Percentiles rank a stretch among this genome's conserved stretches.
Conservation (phyloP, 1,284 basidiomycete species). For the Cutaneotrichosporon sp. region DNA sequence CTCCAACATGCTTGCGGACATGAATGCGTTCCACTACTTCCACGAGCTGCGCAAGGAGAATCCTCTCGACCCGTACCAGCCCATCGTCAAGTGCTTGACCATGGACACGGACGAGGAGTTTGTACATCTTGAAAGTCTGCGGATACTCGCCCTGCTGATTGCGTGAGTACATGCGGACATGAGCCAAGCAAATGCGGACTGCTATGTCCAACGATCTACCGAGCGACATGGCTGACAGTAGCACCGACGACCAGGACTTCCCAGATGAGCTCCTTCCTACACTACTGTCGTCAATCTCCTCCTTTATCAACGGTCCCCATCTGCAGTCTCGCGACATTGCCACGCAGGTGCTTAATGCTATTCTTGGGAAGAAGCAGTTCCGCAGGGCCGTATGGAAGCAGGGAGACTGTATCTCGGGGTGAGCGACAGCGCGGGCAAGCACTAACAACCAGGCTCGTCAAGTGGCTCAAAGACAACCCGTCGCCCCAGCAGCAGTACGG, state of each 20-base stretch:
- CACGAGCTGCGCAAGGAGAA: constrained; percentile 34
- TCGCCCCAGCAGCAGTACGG: constrained; percentile 92
- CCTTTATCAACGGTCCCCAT: constrained; percentile 19
- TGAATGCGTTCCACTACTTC: constrained; percentile 59
- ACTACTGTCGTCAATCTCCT: constrained; percentile 60
- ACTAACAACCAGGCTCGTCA: constrained; percentile 58
- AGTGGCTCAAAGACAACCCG: constrained; percentile 65
- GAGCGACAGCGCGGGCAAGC: constrained; percentile 15
- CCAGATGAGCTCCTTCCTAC: constrained; percentile 58
- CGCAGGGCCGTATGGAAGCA: constrained; percentile 55
- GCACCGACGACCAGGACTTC: constrained; percentile 51
- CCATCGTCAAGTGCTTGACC: constrained; percentile 77
- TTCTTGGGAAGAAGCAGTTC: constrained; percentile 75
- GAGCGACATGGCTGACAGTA: constrained; percentile 12
- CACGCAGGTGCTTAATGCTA: constrained; percentile 80
- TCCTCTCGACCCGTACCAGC: constrained; percentile 75
- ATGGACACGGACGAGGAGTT: constrained; percentile 76
- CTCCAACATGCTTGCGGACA: constrained; percentile 69
- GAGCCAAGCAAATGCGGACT: no score
- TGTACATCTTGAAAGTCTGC: constrained; percentile 79
- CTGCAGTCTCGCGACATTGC: constrained; percentile 72
- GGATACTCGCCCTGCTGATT: constrained; percentile 81
- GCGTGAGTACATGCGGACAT: no score
- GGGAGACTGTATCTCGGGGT: constrained; percentile 47
- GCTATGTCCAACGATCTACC: neutral